Base-by-base conservation (phyloP, 495 filamentous ascomycete genomes). In the Umbilicaria muhlenbergii region DNA sequence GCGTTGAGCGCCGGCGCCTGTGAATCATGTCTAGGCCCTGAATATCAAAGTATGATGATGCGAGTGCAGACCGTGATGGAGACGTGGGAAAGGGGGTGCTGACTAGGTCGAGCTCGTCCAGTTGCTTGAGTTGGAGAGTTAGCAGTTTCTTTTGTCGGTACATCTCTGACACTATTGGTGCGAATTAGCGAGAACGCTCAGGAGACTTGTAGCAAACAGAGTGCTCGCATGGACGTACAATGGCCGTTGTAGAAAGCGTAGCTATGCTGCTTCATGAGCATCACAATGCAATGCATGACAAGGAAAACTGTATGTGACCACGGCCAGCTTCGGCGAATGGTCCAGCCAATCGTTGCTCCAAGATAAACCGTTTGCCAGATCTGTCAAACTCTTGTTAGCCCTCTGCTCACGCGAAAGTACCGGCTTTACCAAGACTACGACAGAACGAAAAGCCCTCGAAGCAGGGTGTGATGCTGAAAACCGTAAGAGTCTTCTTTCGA, bases 191-290 rank as follows among this genome's bases (percentile, higher is more conserved):
- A 32, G 15, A 8, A 41, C 16, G 24, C 13, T 41, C 18, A 21
- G 37, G 24, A 28, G 24, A 28, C 43, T n/a, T 17, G 4, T 1
- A 14, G 10, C 2, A 2, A 2, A 8, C 12, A 32, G 12, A 34
- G 15, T 12, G 37, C 19, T 8, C n/a, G 3, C 32, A 19, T n/a
- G 32, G 5, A 58, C 59, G 48, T 53, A 66, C 64, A 60, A 48
- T 86, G 69, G 5, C 81, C 81, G 51, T 86, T 86, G 55, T 83
- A 86, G 45, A 80, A 81, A 2, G 75, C 70, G 54, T 81, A 85
- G 39, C 74, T 80, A 53, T 86, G 81, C 54, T 80, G 77, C 59
- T 86, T 86, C 81, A 86, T 86, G 38, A 84, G 47, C 69, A 85
- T 77, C 1, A 77, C 73, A 45, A 83, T 51, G 13, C 69, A 72